These are phyloP conservation scores for Lotus japonicus DNA, from an alignment of 306 rosid species.

Conservation along the genomic window DNA sequence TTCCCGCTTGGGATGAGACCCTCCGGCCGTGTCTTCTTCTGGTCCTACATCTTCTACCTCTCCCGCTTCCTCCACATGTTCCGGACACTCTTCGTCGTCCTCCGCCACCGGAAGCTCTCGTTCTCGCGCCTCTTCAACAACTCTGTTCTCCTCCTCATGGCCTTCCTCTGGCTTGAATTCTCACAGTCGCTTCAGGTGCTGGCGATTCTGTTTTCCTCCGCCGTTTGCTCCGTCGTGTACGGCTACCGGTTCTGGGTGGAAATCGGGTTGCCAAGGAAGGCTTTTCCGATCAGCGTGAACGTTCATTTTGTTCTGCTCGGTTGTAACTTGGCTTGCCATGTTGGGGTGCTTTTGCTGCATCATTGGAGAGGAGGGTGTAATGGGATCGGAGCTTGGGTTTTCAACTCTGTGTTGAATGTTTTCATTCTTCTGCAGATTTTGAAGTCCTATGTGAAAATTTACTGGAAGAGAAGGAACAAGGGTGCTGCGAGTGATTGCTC, in stretches of 20 bases:
- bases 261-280: conserved; percentile 37
- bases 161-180: conserved; percentile 76
- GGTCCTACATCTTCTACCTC: conserved; percentile 71
- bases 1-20: conserved; percentile 74
- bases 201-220: conserved; percentile 44
- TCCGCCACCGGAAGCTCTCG: conserved; percentile 43
- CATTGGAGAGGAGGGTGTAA: conserved; percentile 69
- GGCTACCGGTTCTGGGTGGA: conserved; percentile 53
- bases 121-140: conserved; percentile 43
- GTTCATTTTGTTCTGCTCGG: conserved; percentile 34
- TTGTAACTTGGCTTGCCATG: conserved; percentile 52
- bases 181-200: conserved; percentile 67
- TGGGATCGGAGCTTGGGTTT: conserved; percentile 75
- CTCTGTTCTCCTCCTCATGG: conserved; percentile 39
- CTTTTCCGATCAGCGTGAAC: conserved; percentile 32
- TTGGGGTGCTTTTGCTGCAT: conserved; percentile 54
- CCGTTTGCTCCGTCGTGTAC: conserved; percentile 39
- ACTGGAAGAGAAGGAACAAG: background rate
- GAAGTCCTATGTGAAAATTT: conserved; percentile 30
- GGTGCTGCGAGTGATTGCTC: background rate
- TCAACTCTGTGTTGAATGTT: conserved; percentile 47
- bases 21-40: conserved; percentile 74
- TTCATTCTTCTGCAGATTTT: conserved; percentile 45
- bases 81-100: conserved; percentile 47
- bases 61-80: conserved; percentile 59